Conservation (phyloP, 495 filamentous ascomycete species). For the Xylaria curta region DNA sequence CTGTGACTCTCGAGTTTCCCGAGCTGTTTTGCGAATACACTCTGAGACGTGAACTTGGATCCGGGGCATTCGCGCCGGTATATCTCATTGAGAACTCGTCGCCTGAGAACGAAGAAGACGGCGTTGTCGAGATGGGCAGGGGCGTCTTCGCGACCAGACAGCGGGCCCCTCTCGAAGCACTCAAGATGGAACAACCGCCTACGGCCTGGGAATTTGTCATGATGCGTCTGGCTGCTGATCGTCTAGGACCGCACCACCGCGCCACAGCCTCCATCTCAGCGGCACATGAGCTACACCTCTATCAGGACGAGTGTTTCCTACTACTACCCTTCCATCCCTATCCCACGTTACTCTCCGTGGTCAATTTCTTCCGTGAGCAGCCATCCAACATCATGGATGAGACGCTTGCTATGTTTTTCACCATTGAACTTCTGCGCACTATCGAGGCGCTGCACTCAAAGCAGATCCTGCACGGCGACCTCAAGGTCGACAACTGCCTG, state of each 20-base stretch:
- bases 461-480: conserved; percentile 86
- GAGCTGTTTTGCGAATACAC: conserved; percentile 68
- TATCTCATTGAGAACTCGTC: conserved; percentile 80
- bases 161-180: conserved; percentile 72
- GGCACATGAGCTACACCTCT: conserved; percentile 88
- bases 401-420: conserved; percentile 89
- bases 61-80: conserved; percentile 92
- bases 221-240: conserved; percentile 78
- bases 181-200: conserved; percentile 90
- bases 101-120: conserved; percentile 55
- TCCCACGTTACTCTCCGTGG: conserved; percentile 89
- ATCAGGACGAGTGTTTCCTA: conserved; percentile 80
- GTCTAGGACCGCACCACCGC: conserved; percentile 70
- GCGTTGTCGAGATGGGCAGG: conserved; percentile 54
- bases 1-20: conserved; percentile 73
- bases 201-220: conserved; percentile 97
- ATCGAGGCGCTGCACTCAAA: conserved; percentile 84
- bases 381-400: conserved; percentile 81
- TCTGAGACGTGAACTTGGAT: conserved; percentile 85
- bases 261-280: conserved; percentile 76
- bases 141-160: conserved; percentile 49
- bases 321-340: conserved; percentile 87
- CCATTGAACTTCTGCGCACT: conserved; percentile 88
- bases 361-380: conserved; percentile 83
- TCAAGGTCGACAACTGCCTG: conserved; percentile 95